A percentile compares a stretch with the other conserved stretches of the same genome.
Evolutionary conservation across 2,329 filamentous ascomycete species (phyloP).

Genomic region (Colletotrichum brevisporum): DNA sequence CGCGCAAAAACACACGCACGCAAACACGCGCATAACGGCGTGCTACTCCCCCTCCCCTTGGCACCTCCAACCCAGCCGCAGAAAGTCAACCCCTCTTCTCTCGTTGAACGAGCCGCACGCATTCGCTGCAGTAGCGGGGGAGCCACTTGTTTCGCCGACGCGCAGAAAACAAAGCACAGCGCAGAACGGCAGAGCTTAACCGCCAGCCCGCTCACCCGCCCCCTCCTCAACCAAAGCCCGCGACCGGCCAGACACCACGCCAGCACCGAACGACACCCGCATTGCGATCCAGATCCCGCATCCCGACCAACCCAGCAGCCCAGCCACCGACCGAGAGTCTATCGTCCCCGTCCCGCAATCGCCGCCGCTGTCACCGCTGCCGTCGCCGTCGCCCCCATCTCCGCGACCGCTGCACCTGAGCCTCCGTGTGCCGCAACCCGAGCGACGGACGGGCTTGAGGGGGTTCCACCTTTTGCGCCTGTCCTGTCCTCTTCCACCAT

Average conservation of each 20-base stretch:
- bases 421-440: conserved; percentile 1
- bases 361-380: neutral
- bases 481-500: neutral
- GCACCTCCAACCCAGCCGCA: too few species aligned
- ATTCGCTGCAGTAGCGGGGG: neutral
- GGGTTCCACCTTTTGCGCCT: conserved; percentile 30
- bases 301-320: conserved; percentile 6
- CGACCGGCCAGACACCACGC: conserved; percentile 21
- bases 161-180: neutral
- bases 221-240: conserved; percentile 4
- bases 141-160: neutral
- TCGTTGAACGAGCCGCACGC: conserved; percentile 17
- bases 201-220: neutral
- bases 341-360: neutral
- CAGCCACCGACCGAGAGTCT: conserved; percentile 1
- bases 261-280: conserved; percentile 31
- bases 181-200: neutral
- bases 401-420: too few species aligned
- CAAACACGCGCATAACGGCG: neutral
- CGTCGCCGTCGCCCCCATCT: neutral
- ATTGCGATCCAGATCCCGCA: neutral
- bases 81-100: too few species aligned
- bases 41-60: too few species aligned
- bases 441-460: conserved; percentile 18
- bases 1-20: neutral